Conservation (phyloP, 148 eudicot species). For the Hydrangea macrophylla region DNA sequence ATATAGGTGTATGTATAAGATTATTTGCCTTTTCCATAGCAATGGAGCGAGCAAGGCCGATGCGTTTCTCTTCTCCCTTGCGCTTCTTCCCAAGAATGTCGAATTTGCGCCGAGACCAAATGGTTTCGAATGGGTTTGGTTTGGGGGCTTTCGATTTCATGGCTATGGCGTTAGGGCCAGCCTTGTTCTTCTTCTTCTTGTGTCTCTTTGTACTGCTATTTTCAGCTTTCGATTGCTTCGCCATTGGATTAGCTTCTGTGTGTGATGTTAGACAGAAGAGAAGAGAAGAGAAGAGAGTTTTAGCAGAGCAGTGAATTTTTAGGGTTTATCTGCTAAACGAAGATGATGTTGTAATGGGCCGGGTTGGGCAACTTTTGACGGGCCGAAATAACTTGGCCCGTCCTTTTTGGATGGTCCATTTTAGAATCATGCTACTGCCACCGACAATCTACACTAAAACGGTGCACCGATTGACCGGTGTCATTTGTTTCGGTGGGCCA, state of each 20-base stretch:
- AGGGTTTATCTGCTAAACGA: too few species aligned
- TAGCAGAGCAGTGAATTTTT: too few species aligned
- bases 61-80: slow-evolving; percentile 72
- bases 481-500: too few species aligned
- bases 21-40: slow-evolving; percentile 66
- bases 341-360: too few species aligned
- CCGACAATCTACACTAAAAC: too few species aligned
- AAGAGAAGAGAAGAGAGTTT: too few species aligned
- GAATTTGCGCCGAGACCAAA: slow-evolving; percentile 87
- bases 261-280: too few species aligned
- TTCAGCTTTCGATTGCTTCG: slow-evolving; percentile 31
- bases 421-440: too few species aligned
- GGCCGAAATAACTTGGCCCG: too few species aligned
- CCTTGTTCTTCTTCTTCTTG: slow-evolving; percentile 30
- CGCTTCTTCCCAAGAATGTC: slow-evolving; percentile 81
- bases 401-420: too few species aligned
- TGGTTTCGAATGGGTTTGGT: slow-evolving; percentile 78
- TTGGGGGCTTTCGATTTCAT: slow-evolving; percentile 53
- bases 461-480: too few species aligned
- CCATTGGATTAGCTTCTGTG: slow-evolving; percentile 52
- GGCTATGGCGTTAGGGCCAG: slow-evolving; percentile 37
- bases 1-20: background rate
- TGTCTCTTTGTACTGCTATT: slow-evolving; percentile 46
- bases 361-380: too few species aligned
- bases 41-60: slow-evolving; percentile 76